These are phyloP conservation scores for Lipomyces yamanashiensis DNA, from an alignment of 805 yeast species.

Conservation along the genomic window DNA sequence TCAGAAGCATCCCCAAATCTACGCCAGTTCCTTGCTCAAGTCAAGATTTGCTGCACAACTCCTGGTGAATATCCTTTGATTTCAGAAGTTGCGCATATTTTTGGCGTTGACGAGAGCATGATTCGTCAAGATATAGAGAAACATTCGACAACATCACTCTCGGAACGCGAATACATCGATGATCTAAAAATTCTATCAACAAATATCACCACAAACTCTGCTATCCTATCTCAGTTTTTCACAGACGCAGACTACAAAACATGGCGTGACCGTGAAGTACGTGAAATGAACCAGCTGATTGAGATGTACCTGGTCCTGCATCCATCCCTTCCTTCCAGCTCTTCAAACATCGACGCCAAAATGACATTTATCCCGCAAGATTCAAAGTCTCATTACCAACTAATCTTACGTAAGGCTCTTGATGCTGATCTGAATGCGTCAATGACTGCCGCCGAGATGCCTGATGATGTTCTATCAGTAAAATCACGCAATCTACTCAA, in stretches of 20 bases:
- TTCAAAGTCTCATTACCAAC: constrained; percentile 50
- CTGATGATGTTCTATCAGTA: constrained; percentile 48
- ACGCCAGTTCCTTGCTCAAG: constrained; percentile 4
- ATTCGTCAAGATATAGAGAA: constrained; percentile 19
- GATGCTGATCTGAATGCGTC: constrained; percentile 45
- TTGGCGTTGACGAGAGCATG: constrained; percentile 3
- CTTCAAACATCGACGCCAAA: constrained; percentile 17
- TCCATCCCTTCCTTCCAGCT: neutral
- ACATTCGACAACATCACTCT: neutral
- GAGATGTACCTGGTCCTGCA: constrained; percentile 24
- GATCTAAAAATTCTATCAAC: constrained; percentile 24
- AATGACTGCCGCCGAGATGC: neutral
- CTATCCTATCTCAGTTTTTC: constrained; percentile 45
- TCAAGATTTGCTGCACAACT: neutral
- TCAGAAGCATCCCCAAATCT: constrained; percentile 2
- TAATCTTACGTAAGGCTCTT: constrained; percentile 52
- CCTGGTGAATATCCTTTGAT: constrained; percentile 18
- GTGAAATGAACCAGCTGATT: constrained; percentile 44
- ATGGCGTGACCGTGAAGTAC: constrained; percentile 52
- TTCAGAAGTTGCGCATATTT: constrained; percentile 13
- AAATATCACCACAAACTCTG: constrained; percentile 2
- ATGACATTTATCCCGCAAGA: constrained; percentile 50
- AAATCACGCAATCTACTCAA: constrained; percentile 52
- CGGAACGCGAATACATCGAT: constrained; percentile 25
- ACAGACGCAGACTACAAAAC: constrained; percentile 44